Evolutionary conservation across 2,329 filamentous ascomycete genomes (phyloP).

Genomic region (Polychaeton citri): DNA sequence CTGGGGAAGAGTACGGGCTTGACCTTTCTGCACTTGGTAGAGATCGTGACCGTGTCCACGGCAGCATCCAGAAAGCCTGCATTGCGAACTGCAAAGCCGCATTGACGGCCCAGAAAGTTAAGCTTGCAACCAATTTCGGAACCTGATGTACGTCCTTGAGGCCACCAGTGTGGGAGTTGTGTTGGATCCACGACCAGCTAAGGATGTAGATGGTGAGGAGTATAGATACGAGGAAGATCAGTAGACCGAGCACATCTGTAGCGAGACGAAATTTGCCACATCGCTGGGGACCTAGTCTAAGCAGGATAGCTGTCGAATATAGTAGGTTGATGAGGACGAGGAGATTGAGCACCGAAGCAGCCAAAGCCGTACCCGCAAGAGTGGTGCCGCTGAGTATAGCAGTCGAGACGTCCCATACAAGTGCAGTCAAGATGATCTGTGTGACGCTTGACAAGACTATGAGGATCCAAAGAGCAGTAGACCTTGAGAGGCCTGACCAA

Average conservation of each 20-base stretch:
- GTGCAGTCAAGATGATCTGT: constrained; percentile 8
- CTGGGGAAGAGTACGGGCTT: constrained; percentile 3
- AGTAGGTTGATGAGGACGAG: constrained; percentile 5
- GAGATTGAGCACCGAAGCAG: constrained; percentile 11
- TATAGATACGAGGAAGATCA: constrained; percentile 6
- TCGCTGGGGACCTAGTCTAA: background rate
- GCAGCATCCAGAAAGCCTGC: constrained; percentile 11
- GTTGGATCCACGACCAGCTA: constrained; percentile 5
- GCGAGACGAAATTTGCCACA: background rate
- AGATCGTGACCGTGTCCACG: constrained; percentile 1
- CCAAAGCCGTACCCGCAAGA: constrained; percentile 7
- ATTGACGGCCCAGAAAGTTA: constrained; percentile 14
- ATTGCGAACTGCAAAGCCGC: constrained; percentile 13
- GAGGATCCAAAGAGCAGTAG: background rate
- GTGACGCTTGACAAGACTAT: constrained; percentile 6
- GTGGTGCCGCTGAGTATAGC: constrained; percentile 3
- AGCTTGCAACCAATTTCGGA: constrained; percentile 7
- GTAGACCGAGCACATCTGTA: background rate
- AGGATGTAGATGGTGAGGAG: constrained; percentile 10
- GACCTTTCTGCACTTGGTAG: background rate
- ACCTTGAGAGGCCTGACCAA: no score
- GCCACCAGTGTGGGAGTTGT: constrained; percentile 1
- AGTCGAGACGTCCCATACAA: constrained; percentile 9
- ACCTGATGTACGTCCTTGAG: constrained; percentile 3
- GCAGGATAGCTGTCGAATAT: background rate